Evolutionary conservation across 352 stramenopile genomes (phyloP), one percentile per base, ranked within the genome.

Genomic region (Achlya hypogyna): DNA sequence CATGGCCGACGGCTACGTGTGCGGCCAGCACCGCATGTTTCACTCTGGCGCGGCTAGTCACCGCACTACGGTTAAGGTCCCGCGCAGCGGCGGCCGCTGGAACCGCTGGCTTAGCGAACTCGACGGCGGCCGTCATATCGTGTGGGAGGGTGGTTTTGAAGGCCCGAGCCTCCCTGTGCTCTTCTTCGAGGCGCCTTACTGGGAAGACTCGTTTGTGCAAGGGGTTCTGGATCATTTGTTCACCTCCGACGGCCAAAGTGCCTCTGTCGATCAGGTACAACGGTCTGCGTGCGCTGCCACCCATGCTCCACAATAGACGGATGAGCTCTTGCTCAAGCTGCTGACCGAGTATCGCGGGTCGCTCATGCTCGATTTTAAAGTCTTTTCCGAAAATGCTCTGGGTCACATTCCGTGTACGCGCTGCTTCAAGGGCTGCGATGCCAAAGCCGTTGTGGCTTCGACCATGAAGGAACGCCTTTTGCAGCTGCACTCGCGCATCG

Each of bases 341-440:
- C 25, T 58, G 1, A 23, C 25, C 20, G 38, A 31, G 12, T 28
- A 58, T 20, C n/a, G 20, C 20, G 23, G 20, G 20, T 23, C 51
- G 25, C 51, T 58, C 25, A 23, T 32, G 12, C 27, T 58, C 2
- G 51, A 58, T 8, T 58, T 58, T 16, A 58, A 58, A 31, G 51
- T 58, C 1, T 28, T 38, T 32, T 58, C 51, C 3, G 51, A 58
- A 8, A 38, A 58, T 27, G 27, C 51, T 23, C 51, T 58, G 5
- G 27, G 14, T 5, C 51, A 58, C 27, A 28, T 58, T n/a, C 51
- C 51, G 28, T 58, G 51, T 27, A 31, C 27, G 23, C 51, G 51
- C 20, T 58, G 51, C 51, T 58, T 58, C 51, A 58, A 58, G 38
- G 51, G 51, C n/a, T 58, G 51, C 23, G 28, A 58, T 31, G 28